Evolutionary conservation across 2,329 filamentous ascomycete genomes (phyloP).

Genomic region (Aspergillus neotritici): DNA sequence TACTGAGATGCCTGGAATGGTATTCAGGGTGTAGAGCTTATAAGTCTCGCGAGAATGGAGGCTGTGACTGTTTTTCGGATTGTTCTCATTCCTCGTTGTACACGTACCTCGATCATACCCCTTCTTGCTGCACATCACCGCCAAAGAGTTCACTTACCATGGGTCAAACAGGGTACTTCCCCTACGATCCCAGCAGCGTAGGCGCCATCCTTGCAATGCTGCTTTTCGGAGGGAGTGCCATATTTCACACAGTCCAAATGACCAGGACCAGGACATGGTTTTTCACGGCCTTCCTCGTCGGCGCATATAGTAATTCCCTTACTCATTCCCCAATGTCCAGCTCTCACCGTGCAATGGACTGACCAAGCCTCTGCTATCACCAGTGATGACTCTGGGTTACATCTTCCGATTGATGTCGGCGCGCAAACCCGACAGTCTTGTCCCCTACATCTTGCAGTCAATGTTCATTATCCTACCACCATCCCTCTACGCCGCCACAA

Average conservation of each 20-base stretch:
- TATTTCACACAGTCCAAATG: slow-evolving; percentile 4
- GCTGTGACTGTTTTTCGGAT: no score
- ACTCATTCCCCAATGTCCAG: no score
- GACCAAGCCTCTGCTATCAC: no score
- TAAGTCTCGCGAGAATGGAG: no score
- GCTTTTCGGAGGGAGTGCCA: slow-evolving; percentile 6
- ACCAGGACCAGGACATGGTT: slow-evolving; percentile 5
- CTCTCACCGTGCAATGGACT: no score
- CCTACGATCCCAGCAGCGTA: slow-evolving; percentile 19
- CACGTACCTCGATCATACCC: no score
- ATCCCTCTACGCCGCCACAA: slow-evolving; percentile 22
- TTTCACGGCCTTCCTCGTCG: slow-evolving; percentile 8
- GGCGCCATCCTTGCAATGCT: slow-evolving; percentile 17
- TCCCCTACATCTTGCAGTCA: slow-evolving; percentile 5
- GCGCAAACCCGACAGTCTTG: slow-evolving; percentile 1
- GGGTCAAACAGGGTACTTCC: no score
- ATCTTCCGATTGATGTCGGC: slow-evolving; percentile 7
- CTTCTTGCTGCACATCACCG: no score
- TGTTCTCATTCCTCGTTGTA: no score
- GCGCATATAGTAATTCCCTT: slow-evolving; percentile 6
- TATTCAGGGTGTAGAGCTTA: no score
- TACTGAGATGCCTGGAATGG: no score
- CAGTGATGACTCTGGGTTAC: slow-evolving; percentile 9
- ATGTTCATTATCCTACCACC: slow-evolving; percentile 12
- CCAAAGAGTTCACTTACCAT: no score